Percentiles rank a stretch among this genome's conserved stretches.
Evolutionary conservation across 495 filamentous ascomycete species (phyloP).

Genomic region (Aspergillus cavernicola): DNA sequence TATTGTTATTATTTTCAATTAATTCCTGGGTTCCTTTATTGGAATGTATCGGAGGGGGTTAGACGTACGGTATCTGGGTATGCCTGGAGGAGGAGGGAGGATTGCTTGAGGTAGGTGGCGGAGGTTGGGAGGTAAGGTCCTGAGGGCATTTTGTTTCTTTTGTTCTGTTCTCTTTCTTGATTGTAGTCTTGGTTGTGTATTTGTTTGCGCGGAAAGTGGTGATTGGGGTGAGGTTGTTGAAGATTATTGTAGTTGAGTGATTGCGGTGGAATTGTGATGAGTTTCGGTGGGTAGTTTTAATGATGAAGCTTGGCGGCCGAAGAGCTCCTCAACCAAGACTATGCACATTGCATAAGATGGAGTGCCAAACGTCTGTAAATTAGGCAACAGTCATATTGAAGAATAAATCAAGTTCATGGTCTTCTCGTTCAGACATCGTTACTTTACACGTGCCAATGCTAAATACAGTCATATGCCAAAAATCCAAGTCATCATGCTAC

Average conservation of each 20-base stretch:
- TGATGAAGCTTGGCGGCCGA: no score
- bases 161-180: constrained; percentile 5
- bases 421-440: not conserved
- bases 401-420: not conserved
- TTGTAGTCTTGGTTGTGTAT: not conserved
- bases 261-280: no score
- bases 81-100: constrained; percentile 57
- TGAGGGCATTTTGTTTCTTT: no score
- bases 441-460: constrained; percentile 4
- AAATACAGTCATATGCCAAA: not conserved
- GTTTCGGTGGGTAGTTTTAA: not conserved
- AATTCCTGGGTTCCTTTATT: constrained; percentile 2
- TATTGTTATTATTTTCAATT: not conserved
- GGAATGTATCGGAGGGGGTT: no score
- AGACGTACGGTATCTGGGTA: constrained; percentile 58
- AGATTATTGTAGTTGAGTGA: no score
- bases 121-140: constrained; percentile 61
- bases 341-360: no score
- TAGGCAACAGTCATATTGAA: not conserved
- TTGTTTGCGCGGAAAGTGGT: not conserved
- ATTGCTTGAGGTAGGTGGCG: constrained; percentile 62
- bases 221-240: no score
- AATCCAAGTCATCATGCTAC: not conserved
- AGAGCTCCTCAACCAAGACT: no score
- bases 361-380: no score